These are phyloP conservation scores for Lenwebbia sp. DNA, from an alignment of 345 rosid genomes.

Conservation along the genomic window DNA sequence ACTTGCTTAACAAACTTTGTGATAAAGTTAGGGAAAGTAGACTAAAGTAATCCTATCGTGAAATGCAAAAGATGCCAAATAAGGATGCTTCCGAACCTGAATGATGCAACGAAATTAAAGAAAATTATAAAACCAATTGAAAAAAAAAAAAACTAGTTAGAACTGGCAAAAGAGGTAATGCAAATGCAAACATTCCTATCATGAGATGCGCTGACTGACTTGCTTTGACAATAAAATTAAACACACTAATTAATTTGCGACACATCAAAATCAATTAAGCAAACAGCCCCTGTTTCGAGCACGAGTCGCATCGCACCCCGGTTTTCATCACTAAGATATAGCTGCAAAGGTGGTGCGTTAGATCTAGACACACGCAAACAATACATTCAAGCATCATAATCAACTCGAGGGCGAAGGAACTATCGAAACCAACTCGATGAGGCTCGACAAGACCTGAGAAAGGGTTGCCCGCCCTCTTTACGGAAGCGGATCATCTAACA, in stretches of 20 bases:
- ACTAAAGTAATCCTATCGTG: background rate
- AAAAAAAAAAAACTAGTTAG: background rate
- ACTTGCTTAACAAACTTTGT: background rate
- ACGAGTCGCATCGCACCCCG: background rate
- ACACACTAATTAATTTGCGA: background rate
- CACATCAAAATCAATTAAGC: background rate
- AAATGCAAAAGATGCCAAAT: background rate
- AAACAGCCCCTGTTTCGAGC: background rate
- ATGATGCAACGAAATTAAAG: background rate
- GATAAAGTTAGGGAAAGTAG: background rate
- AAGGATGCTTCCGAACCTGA: background rate
- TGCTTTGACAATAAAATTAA: background rate
- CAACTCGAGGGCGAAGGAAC: background rate
- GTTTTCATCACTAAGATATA: background rate
- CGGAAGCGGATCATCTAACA: too few species aligned
- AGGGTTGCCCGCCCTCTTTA: background rate
- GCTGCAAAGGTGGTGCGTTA: background rate
- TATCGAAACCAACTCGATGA: background rate
- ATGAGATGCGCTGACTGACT: background rate
- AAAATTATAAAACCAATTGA: background rate
- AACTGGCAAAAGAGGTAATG: background rate
- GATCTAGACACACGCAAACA: background rate
- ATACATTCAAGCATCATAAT: background rate
- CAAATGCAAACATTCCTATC: background rate
- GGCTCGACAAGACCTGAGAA: background rate